A percentile compares a stretch with the other conserved stretches of the same genome.
Conservation (phyloP, 768 basidiomycete species). For the Chalciporus pseudorubinellus region DNA sequence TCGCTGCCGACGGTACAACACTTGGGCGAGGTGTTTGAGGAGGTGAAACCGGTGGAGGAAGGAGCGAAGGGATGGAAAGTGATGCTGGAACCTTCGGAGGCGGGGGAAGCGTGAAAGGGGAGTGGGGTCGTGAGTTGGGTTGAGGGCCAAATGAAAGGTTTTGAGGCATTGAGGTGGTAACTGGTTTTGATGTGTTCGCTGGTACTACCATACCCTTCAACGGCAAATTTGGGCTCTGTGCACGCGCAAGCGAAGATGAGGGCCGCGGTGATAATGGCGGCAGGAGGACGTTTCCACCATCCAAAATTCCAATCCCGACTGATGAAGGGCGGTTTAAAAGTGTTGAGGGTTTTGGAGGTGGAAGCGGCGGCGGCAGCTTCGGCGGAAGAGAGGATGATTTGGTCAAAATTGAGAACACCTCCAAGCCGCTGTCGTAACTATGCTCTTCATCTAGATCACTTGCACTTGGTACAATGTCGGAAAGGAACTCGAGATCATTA, state of each 20-base stretch:
- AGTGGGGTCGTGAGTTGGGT: slow-evolving; percentile 16
- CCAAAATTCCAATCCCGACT: not conserved
- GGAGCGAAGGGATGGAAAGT: slow-evolving; percentile 28
- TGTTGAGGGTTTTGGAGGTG: slow-evolving; percentile 34
- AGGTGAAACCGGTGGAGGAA: slow-evolving; percentile 30
- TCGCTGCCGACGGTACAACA: slow-evolving; percentile 2
- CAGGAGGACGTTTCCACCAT: slow-evolving; percentile 5
- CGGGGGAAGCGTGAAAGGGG: slow-evolving; percentile 23
- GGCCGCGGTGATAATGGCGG: slow-evolving; percentile 33
- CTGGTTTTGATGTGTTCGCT: not conserved
- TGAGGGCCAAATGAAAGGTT: slow-evolving; percentile 17
- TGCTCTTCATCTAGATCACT: slow-evolving; percentile 39
- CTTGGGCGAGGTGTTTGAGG: slow-evolving; percentile 32
- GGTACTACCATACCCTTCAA: slow-evolving; percentile 1
- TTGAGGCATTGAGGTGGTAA: slow-evolving; percentile 11
- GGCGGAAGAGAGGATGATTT: slow-evolving; percentile 40
- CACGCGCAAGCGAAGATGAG: slow-evolving; percentile 18
- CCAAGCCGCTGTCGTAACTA: slow-evolving; percentile 34
- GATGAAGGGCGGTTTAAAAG: slow-evolving; percentile 12
- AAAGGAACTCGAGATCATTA: slow-evolving; percentile 81
- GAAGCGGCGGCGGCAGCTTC: slow-evolving; percentile 47
- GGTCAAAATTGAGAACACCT: slow-evolving; percentile 41
- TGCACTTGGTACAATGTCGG: slow-evolving; percentile 60
- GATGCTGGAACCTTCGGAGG: slow-evolving; percentile 21
- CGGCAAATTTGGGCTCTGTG: slow-evolving; percentile 14